phyloP scores from a whole-genome alignment of 2,329 filamentous ascomycete genomes.

The Hypomyces rosellus region DNA sequence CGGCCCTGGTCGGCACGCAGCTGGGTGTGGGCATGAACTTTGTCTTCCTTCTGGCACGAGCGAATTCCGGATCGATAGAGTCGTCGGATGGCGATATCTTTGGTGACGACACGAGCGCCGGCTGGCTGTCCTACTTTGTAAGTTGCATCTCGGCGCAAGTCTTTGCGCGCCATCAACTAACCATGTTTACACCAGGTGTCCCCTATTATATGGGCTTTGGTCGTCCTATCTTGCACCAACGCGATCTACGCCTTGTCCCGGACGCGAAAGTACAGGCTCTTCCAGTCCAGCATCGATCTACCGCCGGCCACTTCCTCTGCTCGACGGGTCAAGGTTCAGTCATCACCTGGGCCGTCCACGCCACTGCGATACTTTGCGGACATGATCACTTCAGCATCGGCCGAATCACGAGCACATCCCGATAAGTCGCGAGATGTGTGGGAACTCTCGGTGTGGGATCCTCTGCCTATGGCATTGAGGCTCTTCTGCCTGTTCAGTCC shows the following conservation, averaged over 20 bases:
- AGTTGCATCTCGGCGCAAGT: conserved; percentile 23
- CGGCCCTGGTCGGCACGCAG: conserved; percentile 67
- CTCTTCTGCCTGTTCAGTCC: conserved; percentile 91
- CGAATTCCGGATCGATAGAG: conserved; percentile 53
- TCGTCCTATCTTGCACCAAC: conserved; percentile 63
- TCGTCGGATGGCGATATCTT: conserved; percentile 73
- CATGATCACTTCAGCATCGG: conserved; percentile 60
- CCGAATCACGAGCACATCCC: conserved; percentile 79
- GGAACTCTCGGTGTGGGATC: conserved; percentile 93
- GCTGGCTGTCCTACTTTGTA: conserved; percentile 58
- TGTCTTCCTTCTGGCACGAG: conserved; percentile 72
- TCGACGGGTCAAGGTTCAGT: conserved; percentile 80
- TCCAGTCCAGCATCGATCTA: conserved; percentile 76
- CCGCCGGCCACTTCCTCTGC: conserved; percentile 76
- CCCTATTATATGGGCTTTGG: conserved; percentile 64
- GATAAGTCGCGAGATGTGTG: conserved; percentile 81
- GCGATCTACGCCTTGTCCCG: conserved; percentile 75
- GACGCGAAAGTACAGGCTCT: conserved; percentile 82
- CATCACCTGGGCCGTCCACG: conserved; percentile 69
- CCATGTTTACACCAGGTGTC: conserved; percentile 45
- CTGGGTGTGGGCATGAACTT: conserved; percentile 74
- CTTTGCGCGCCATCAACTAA: conserved; percentile 9
- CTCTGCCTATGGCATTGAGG: conserved; percentile 72
- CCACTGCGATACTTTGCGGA: conserved; percentile 69
- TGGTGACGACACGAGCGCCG: conserved; percentile 57